These are phyloP conservation scores for Spatholobus suberectus DNA, from an alignment of 306 rosid genomes.

Conservation along the genomic window DNA sequence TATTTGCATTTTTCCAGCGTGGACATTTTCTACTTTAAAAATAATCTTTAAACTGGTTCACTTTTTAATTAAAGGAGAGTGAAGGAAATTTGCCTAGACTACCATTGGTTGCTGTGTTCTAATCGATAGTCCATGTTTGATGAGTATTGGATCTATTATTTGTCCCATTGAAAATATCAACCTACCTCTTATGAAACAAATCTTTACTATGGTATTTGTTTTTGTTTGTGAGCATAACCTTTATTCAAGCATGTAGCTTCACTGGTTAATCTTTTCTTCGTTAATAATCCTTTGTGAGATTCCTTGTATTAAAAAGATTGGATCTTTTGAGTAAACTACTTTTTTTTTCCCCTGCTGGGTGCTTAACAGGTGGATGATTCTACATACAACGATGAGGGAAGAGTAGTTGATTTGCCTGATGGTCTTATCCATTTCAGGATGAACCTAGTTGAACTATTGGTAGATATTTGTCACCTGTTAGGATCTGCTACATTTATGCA, in stretches of 20 bases:
- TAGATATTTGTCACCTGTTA: constrained; percentile 90
- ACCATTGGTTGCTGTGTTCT: constrained; percentile 11
- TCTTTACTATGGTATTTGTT: constrained; percentile 1
- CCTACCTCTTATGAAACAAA: constrained; percentile 20
- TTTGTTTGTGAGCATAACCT: constrained; percentile 19
- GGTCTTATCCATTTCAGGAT: constrained; percentile 84
- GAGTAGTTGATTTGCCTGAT: constrained; percentile 84
- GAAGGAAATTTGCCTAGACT: constrained; percentile 15
- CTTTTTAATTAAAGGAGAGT: constrained; percentile 13
- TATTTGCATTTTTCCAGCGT: background rate
- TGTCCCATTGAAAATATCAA: constrained; percentile 32
- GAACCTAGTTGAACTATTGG: constrained; percentile 91
- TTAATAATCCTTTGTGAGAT: constrained; percentile 5
- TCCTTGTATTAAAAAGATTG: constrained; percentile 10
- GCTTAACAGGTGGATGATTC: constrained; percentile 80
- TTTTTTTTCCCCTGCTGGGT: constrained; percentile 14
- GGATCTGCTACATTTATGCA: constrained; percentile 74
- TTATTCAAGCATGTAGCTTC: constrained; percentile 21
- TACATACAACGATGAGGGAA: constrained; percentile 67
- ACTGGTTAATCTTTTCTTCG: background rate
- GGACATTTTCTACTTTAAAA: background rate
- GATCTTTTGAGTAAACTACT: constrained; percentile 28
- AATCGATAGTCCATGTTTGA: constrained; percentile 10
- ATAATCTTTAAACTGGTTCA: constrained; percentile 28
- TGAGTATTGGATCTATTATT: constrained; percentile 32